A percentile compares a stretch with the other conserved stretches of the same genome.
Evolutionary conservation across 352 stramenopile species (phyloP).

Genomic region (Pythium phragmiticola): DNA sequence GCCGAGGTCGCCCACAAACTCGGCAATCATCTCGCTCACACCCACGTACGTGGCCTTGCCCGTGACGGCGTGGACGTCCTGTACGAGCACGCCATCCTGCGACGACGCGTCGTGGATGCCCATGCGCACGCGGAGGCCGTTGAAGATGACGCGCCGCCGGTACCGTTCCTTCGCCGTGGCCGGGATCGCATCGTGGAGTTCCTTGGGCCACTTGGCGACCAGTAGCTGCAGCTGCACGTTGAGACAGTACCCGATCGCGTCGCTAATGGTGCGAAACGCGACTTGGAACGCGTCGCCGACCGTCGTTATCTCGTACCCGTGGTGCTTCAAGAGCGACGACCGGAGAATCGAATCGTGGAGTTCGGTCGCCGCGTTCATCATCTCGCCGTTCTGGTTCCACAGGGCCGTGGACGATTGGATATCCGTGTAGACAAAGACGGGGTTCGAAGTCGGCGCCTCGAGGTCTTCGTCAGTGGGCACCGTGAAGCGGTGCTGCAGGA

Average conservation of each 20-base stretch:
- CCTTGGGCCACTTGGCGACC: constrained; percentile 54
- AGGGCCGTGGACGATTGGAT: constrained; percentile 21
- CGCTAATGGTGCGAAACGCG: constrained; percentile 60
- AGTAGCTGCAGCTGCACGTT: constrained; percentile 28
- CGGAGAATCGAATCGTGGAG: constrained; percentile 37
- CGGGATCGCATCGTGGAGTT: constrained; percentile 46
- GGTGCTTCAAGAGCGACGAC: constrained; percentile 34
- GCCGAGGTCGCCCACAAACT: constrained; percentile 29
- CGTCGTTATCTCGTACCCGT: constrained; percentile 77
- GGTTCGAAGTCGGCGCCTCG: constrained; percentile 16
- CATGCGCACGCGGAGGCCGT: constrained; percentile 35
- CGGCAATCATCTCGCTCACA: constrained; percentile 26
- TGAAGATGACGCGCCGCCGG: constrained; percentile 20
- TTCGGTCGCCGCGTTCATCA: constrained; percentile 30
- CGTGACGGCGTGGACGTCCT: constrained; percentile 30
- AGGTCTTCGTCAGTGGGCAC: constrained; percentile 10
- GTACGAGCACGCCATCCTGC: constrained; percentile 13
- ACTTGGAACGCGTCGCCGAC: constrained; percentile 68
- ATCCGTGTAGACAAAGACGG: constrained; percentile 38
- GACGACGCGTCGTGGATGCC: constrained; percentile 26
- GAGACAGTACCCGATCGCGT: constrained; percentile 40
- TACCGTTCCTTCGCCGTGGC: constrained; percentile 37
- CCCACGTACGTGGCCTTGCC: constrained; percentile 27
- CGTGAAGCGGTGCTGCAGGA: constrained; percentile 3
- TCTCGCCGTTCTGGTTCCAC: constrained; percentile 28